phyloP scores from a whole-genome alignment of 306 rosid genomes.

The Cucurbita pepo region DNA sequence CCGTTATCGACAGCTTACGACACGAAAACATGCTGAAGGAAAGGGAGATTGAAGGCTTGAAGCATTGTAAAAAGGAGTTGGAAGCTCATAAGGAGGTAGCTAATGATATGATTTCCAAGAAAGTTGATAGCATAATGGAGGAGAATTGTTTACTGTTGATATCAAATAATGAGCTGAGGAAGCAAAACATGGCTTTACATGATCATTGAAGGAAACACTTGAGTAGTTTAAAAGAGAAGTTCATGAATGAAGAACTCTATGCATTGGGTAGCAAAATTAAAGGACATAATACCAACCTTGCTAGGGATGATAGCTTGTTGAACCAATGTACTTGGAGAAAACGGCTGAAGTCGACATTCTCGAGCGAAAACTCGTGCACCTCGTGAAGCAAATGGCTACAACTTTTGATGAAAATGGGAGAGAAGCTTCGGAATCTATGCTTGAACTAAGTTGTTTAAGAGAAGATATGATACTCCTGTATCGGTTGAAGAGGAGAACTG shows the following conservation, averaged over 20 bases:
- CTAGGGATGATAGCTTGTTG: conserved; percentile 21
- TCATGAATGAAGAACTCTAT: conserved; percentile 21
- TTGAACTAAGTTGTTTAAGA: conserved; percentile 24
- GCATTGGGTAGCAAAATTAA: conserved; percentile 22
- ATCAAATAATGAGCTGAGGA: conserved; percentile 28
- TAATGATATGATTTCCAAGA: neutral
- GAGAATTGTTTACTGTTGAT: conserved; percentile 19
- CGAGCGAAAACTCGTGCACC: conserved; percentile 27
- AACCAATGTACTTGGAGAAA: conserved; percentile 32
- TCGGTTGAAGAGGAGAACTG: too few species aligned
- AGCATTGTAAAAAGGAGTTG: conserved; percentile 15
- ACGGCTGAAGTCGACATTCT: conserved; percentile 31
- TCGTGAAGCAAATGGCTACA: conserved; percentile 26
- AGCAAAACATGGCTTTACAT: conserved; percentile 22
- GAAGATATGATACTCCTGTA: conserved; percentile 15
- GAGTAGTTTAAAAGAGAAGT: conserved; percentile 22
- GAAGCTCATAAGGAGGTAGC: conserved; percentile 14
- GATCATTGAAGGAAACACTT: conserved; percentile 26
- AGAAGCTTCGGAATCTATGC: conserved; percentile 25
- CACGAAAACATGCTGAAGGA: conserved; percentile 19
- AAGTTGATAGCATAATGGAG: conserved; percentile 15
- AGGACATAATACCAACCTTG: conserved; percentile 22
- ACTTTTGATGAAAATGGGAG: conserved; percentile 30
- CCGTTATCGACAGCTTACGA: neutral
- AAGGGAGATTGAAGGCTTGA: conserved; percentile 20